Evolutionary conservation across 1,139 yeast species (phyloP), one percentile per base, ranked within the genome.

Genomic region (Debaryomyces fabryi): DNA sequence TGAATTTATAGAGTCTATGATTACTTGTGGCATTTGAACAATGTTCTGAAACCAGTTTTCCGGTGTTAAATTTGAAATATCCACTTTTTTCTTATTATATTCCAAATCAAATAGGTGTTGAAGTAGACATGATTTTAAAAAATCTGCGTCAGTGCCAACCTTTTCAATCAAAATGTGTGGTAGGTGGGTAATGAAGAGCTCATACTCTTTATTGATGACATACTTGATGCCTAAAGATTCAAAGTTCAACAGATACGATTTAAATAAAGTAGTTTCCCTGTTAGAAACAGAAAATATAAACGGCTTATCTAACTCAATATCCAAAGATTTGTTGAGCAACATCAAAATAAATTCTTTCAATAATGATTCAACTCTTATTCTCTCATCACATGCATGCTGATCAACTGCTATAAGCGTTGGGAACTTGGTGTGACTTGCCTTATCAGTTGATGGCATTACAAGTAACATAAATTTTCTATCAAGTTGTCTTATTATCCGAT

Each of bases 351-450:
- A 67, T 1, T 71, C 69, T 36, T 59, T 56, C 10, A 80, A 63
- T 6, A 77, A 57, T 2, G 52, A 46, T 56, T 88, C 96, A 1
- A 85, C 74, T 39, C 72, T 69, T 0, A 86, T 67, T 43, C 96
- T 62, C 58, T 88, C 96, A 62, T 86, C 93, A 41, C 85, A 81
- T 0, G 96, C 95, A 68, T 88, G 96, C 59, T 88, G 96, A 58
- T 88, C 96, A 2, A 86, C 58, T 0, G 79, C 65, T 10, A 77
- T 59, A 3, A 85, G 57, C 3, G 52, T 47, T 2, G 55, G 49
- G 1, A 49, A 35, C 8, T 38, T 36, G 3, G 20, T 30, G 5
- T 21, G 25, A 4, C 49, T 35, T 1, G 41, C 40, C 13, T 8
- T n/a, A 10, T 18, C 12, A 4, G 43, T 12, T n/a, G 21, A 25